These are phyloP conservation scores for Aspergillus affinis DNA, from an alignment of 495 filamentous ascomycete species.

Conservation along the genomic window DNA sequence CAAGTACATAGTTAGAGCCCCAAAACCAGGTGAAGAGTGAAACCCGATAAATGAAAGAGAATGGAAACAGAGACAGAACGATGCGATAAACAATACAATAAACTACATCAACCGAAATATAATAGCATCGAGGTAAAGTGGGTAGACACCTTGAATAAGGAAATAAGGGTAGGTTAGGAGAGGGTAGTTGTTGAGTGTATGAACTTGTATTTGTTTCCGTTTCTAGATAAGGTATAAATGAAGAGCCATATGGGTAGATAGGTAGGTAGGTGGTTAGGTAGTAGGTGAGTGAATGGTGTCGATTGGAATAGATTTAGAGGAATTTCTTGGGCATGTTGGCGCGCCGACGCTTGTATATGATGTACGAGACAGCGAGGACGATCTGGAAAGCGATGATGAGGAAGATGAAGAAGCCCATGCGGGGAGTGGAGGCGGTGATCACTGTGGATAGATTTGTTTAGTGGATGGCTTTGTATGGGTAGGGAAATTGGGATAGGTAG, in stretches of 20 bases:
- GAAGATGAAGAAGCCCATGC: conserved; percentile 72
- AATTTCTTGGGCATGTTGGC: conserved; percentile 86
- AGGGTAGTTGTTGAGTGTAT: no score
- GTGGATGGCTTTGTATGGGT: neutral
- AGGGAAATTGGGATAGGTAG: conserved; percentile 9
- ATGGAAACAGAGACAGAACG: neutral
- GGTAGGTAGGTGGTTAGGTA: neutral
- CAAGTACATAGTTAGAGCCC: no score
- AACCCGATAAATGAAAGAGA: no score
- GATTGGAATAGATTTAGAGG: conserved; percentile 49
- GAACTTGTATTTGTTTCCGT: no score
- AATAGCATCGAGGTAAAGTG: neutral
- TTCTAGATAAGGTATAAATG: neutral
- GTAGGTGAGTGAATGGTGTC: neutral
- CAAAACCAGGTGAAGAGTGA: no score
- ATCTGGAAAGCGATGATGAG: conserved; percentile 76
- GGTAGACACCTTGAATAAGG: no score
- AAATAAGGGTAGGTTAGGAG: no score
- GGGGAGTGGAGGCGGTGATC: conserved; percentile 57
- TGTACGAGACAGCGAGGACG: conserved; percentile 64
- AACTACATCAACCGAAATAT: neutral
- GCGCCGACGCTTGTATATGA: conserved; percentile 80
- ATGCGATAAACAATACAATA: neutral
- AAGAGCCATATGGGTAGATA: no score
- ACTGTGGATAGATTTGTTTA: conserved; percentile 39